Evolutionary conservation across 2,329 filamentous ascomycete genomes (phyloP).

Genomic region (Apiospora malaysiana): DNA sequence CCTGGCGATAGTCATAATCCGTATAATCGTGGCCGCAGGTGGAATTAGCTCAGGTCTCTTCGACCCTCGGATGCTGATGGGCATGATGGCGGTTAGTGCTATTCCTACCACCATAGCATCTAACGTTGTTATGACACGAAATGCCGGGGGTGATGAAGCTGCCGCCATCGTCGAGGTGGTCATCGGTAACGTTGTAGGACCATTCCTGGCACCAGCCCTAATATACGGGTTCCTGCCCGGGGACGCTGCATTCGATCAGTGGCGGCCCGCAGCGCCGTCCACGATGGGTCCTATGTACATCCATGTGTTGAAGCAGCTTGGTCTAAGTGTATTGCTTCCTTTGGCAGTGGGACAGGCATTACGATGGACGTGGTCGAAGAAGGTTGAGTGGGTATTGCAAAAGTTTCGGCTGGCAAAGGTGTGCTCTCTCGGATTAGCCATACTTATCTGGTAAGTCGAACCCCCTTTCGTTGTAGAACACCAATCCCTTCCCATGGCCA

Average conservation of each 20-base stretch:
- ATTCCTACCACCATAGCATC: conserved; percentile 76
- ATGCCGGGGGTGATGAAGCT: conserved; percentile 70
- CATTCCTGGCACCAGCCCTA: conserved; percentile 70
- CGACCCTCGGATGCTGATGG: conserved; percentile 68
- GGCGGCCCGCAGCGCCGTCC: conserved; percentile 58
- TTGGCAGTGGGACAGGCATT: conserved; percentile 66
- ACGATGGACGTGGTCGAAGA: conserved; percentile 55
- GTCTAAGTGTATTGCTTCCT: conserved; percentile 70
- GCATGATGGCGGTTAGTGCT: conserved; percentile 70
- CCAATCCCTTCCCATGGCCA: background rate
- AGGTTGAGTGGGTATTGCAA: conserved; percentile 58
- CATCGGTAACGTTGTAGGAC: conserved; percentile 71
- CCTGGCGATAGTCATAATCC: conserved; percentile 46
- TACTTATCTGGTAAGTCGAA: conserved; percentile 53
- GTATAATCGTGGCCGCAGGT: conserved; percentile 53
- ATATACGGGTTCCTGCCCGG: conserved; percentile 65
- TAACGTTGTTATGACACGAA: conserved; percentile 76
- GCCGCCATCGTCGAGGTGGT: conserved; percentile 72
- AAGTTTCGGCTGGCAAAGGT: conserved; percentile 59
- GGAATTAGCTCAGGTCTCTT: conserved; percentile 60
- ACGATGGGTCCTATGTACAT: conserved; percentile 67
- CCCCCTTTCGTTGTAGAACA: background rate
- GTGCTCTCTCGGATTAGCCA: conserved; percentile 52
- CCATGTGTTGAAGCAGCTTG: conserved; percentile 71
- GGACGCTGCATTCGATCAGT: conserved; percentile 57